phyloP scores from a whole-genome alignment of 2,329 filamentous ascomycete species.

The Monosporascus sp. region DNA sequence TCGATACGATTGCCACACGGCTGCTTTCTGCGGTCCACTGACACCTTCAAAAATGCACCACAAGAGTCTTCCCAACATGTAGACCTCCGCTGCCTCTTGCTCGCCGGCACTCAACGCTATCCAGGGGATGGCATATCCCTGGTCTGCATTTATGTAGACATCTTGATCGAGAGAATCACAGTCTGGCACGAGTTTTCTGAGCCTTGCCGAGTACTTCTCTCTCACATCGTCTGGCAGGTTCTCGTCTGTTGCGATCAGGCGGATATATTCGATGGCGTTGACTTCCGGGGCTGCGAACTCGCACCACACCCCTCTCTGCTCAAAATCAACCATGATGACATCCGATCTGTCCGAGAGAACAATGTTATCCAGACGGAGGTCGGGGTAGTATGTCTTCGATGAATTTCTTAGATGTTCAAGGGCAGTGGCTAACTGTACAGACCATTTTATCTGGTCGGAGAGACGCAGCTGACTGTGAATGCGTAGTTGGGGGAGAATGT shows the following conservation, averaged over 20 bases:
- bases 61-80: conserved; percentile 56
- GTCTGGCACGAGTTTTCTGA: conserved; percentile 39
- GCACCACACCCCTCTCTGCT: conserved; percentile 59
- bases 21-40: conserved; percentile 50
- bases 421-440: conserved; percentile 45
- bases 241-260: conserved; percentile 48
- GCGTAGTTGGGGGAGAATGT: conserved; percentile 46
- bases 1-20: conserved; percentile 55
- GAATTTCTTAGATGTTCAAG: conserved; percentile 44
- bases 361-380: conserved; percentile 56
- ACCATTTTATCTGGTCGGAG: conserved; percentile 47
- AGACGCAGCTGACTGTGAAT: conserved; percentile 39
- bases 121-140: conserved; percentile 54
- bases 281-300: conserved; percentile 57
- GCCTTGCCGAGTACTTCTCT: conserved; percentile 34
- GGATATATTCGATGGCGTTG: conserved; percentile 53
- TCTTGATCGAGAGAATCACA: conserved; percentile 40
- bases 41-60: conserved; percentile 60
- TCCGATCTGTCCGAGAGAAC: conserved; percentile 44
- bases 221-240: conserved; percentile 35
- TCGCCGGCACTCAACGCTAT: conserved; percentile 44
- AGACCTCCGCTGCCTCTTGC: conserved; percentile 54
- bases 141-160: conserved; percentile 40
- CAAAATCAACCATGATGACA: conserved; percentile 55
- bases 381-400: conserved; percentile 48